Base-by-base conservation (phyloP, 768 basidiomycete species). In the Pleurotus cornucopiae region DNA sequence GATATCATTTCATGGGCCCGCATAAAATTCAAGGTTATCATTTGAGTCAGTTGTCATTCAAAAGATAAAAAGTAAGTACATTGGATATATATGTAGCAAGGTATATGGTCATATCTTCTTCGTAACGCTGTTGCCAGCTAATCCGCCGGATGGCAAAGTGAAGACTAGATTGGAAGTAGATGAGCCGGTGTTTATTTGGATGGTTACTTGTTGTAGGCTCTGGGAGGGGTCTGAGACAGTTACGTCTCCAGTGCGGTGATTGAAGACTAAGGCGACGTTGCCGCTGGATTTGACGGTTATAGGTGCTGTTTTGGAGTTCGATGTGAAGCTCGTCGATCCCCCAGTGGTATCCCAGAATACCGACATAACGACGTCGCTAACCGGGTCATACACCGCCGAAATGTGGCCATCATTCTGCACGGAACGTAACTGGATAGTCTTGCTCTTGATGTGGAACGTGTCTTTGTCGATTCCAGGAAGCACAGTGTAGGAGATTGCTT, bases 161-260 rank as follows among this genome's bases (percentile, higher is more conserved):
- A 84, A 71, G 6, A 58, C 54, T 7, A 80, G 52, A 1, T 58
- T 70, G 60, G 73, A 71, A 7, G 54, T 56, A 18, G 41, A 44
- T 44, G 41, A 44, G 5, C 66, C 64, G 7, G 74, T 55, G 11
- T 54, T 61, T 51, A 84, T 58, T 1, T 67, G 71, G 48, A 85
- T 59, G 23, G 69, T 63, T 0, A 79, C 64, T 2, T 64, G 59
- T 5, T 59, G 52, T 21, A 81, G 61, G 0, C 73, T 73, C 63
- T 89, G 87, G 1, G 84, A 84, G 3, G 87, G 88, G 64, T 89
- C 87, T 0, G 86, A 79, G 11, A 87, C 75, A 0, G 78, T 80
- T 30, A 89, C 59, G 20, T 69, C 71, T 37, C 78, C 73, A 1
- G 72, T 68, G 9, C 68, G 60, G 18, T 75, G 44, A 12, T 73